Percentiles rank a stretch among this genome's conserved stretches.
phyloP scores from a whole-genome alignment of 305 asterid species.

The Fraxinus floribunda region DNA sequence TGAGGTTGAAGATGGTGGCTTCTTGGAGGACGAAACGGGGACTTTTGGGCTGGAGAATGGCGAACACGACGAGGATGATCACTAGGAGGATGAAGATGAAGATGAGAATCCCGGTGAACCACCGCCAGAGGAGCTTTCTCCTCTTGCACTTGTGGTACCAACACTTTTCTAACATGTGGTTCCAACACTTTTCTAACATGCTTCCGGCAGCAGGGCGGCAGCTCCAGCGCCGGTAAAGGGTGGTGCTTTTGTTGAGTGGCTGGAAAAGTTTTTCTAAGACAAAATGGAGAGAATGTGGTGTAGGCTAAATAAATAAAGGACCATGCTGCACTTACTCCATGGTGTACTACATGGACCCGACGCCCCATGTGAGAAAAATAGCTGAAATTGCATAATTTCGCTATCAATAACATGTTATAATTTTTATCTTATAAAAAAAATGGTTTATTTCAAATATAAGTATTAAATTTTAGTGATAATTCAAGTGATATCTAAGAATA shows the following conservation, averaged over 20 bases:
- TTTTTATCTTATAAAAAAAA: not conserved
- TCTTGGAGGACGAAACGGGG: constrained; percentile 70
- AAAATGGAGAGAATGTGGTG: not conserved
- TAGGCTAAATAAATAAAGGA: not conserved
- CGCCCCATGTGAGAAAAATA: not conserved
- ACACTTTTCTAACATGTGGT: too few relatives aligned
- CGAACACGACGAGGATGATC: constrained; percentile 48
- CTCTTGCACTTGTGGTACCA: constrained; percentile 37
- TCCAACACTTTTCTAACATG: constrained; percentile 53
- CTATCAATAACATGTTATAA: not conserved
- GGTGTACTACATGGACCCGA: too few relatives aligned
- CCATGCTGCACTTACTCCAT: too few relatives aligned
- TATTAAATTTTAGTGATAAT: not conserved
- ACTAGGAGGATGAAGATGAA: constrained; percentile 45
- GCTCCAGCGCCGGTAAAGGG: not conserved
- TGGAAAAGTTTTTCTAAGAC: not conserved
- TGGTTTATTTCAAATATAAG: not conserved
- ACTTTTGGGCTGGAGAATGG: constrained; percentile 56
- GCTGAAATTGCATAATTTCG: not conserved
- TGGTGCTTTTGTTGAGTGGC: not conserved
- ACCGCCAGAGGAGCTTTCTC: constrained; percentile 30
- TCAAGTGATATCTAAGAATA: constrained; percentile 16
- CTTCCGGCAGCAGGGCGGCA: not conserved
- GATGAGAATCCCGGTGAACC: constrained; percentile 27
- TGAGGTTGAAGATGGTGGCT: constrained; percentile 54